A percentile compares a stretch with the other conserved stretches of the same genome.
These are phyloP conservation scores for Bassia scoparia DNA, from an alignment of 148 eudicot species.

Conservation along the genomic window DNA sequence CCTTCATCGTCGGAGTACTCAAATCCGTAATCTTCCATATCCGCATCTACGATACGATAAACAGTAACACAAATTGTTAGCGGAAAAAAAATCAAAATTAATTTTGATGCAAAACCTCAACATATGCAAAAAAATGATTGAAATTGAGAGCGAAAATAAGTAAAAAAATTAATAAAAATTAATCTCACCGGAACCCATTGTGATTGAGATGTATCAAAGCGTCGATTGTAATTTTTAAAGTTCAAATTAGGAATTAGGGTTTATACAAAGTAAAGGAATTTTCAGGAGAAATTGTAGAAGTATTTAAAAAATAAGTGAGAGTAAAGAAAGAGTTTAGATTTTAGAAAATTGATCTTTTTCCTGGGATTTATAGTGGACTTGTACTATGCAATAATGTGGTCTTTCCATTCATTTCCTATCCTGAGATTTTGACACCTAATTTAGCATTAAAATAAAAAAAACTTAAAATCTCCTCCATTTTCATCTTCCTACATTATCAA, in stretches of 20 bases:
- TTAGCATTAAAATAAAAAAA: no score
- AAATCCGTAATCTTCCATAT: constrained; percentile 98
- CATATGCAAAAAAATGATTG: neutral
- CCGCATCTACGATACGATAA: constrained; percentile 59
- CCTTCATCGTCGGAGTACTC: constrained; percentile 95
- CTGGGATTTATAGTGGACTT: no score
- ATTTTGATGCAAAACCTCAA: neutral
- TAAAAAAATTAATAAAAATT: no score
- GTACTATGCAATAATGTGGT: no score
- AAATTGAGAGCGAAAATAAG: neutral
- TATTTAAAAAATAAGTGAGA: neutral
- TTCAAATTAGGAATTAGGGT: constrained; percentile 8
- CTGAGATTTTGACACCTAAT: no score
- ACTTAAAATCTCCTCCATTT: no score
- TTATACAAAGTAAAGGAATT: neutral
- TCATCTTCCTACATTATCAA: no score
- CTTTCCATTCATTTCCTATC: no score
- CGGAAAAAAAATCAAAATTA: neutral
- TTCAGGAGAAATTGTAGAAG: neutral
- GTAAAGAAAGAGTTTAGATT: neutral
- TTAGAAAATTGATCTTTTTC: no score
- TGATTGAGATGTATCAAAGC: neutral
- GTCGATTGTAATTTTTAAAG: neutral
- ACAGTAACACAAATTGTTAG: neutral
- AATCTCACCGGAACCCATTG: constrained; percentile 41